Base-by-base conservation (phyloP, 129 eudicot genomes). In the Rutidosis leptorrhynchoides region DNA sequence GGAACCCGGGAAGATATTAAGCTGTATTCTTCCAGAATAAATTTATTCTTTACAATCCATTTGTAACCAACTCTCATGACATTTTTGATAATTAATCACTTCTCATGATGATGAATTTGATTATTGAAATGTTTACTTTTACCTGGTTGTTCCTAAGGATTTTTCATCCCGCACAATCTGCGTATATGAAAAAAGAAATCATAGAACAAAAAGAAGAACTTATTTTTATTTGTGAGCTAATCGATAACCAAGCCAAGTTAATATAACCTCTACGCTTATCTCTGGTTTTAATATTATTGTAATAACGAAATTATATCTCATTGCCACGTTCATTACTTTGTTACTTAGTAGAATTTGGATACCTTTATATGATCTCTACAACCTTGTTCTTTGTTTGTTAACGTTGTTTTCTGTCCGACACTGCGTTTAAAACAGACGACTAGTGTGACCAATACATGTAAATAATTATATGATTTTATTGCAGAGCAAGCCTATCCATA, bases 401-500 rank as follows among this genome's bases (percentile, higher is more conserved):
- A 56, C 33, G 25, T 56, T 14, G 7, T 25, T 56, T 14, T 26
- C 15, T 26, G 33, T 14, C 33, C 6, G 25, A 6, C 33, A 25
- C 62, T 26, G 14, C 14, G 58, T 15, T 26, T 52, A 52, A 52
- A 20, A 20, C 1, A 15, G 14, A 52, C 12, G 27, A 17, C 58
- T 52, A 52, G 6, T 2, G 58, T 26, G 7, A 20, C 58, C 58
- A 52, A 52, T 26, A 20, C 12, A 40, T 40, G 46, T 40, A 4
- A 40, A 69, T 33, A 65, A 48, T 45, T 45, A 27, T 62, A 26
- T 30, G 35, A 40, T 61, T 74, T 58, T 69, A 25, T 77, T 74
- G 83, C 91, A 88, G 89, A 65, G 57, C 81, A 73, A 80, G 81
- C 77, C 46, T 57, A 58, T 67, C 78, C 68, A 8, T 79, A 82